Evolutionary conservation across 768 basidiomycete species (phyloP), one percentile per base, ranked within the genome.

Genomic region (Collybia sordida): DNA sequence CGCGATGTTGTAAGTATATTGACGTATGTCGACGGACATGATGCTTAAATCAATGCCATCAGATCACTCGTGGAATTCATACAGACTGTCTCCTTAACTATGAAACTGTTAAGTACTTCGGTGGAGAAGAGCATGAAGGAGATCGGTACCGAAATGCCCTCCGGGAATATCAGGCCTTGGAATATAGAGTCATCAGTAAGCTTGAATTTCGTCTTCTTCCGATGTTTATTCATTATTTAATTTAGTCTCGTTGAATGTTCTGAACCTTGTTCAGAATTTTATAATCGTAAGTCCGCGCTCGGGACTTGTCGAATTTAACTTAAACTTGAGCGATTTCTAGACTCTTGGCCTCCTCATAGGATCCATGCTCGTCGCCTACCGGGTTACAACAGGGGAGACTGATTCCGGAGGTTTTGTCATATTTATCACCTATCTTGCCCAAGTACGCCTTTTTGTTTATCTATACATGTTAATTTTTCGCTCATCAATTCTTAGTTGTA

Each of bases 81-180:
- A 86, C 88, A 4, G 91, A 93, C 59, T 84, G 83, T 57, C 68
- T 92, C 23, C 77, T 90, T 45, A 89, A 89, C 61, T 90, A 89
- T 52, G 88, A 89, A 65, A 92, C 90, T 4, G 86, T 93, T 58
- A 94, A 91, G 65, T 91, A 91, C 64, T 94, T 93, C 63, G 83
- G 83, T n/a, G 88, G 90, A 14, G 93, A 96, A 65, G 76, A 80
- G 19, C 82, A 92, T 58, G 93, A 95, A 62, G 78, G 77, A 15
- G 73, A 75, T 37, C 77, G 93, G 24, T 93, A 92, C 60, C 64
- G 72, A 9, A 77, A 85, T 12, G 89, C 92, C 2, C 78, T 95
- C 53, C 64, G 73, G 14, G 76, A 85, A 46, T 93, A 92, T 58
- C 93, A 95, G 58, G 66, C 66, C 7, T 66, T 88, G 41, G 90